phyloP scores from a whole-genome alignment of 805 yeast genomes.

The Lachancea thermotolerans region DNA sequence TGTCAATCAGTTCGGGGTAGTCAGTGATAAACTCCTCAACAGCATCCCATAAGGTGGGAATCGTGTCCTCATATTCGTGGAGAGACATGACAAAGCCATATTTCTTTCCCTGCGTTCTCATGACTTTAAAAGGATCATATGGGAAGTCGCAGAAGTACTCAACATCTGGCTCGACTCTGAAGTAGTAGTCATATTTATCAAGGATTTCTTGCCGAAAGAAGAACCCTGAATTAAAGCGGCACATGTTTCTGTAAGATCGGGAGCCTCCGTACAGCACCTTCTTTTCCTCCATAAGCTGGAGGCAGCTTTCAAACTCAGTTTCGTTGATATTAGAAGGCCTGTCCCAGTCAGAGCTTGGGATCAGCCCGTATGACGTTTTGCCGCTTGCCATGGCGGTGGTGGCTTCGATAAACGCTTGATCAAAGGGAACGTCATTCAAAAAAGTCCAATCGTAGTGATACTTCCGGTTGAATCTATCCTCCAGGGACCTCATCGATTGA shows the following conservation, averaged over 20 bases:
- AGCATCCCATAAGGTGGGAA: constrained; percentile 76
- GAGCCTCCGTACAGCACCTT: constrained; percentile 61
- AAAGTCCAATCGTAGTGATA: constrained; percentile 75
- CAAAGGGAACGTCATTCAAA: constrained; percentile 66
- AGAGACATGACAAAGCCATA: constrained; percentile 85
- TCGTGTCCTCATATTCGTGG: constrained; percentile 76
- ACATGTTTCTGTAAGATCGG: constrained; percentile 81
- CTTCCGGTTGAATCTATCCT: constrained; percentile 63
- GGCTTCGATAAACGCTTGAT: constrained; percentile 52
- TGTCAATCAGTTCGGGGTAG: constrained; percentile 42
- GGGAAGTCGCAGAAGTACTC: constrained; percentile 78
- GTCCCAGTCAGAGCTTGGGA: constrained; percentile 70
- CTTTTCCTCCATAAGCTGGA: constrained; percentile 39
- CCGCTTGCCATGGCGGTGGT: constrained; percentile 59
- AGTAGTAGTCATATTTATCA: constrained; percentile 75
- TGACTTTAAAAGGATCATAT: constrained; percentile 77
- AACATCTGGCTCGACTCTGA: constrained; percentile 93
- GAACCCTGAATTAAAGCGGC: constrained; percentile 87
- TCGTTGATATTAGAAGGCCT: constrained; percentile 65
- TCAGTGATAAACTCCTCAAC: constrained; percentile 57
- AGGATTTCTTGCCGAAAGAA: constrained; percentile 76
- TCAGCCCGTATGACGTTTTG: constrained; percentile 55
- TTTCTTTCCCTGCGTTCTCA: constrained; percentile 68
- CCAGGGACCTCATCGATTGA: constrained; percentile 66
- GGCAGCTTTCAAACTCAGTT: constrained; percentile 41